A percentile compares a stretch with the other conserved stretches of the same genome.
These are phyloP conservation scores for Suillus decipiens DNA, from an alignment of 768 basidiomycete genomes.

Conservation along the genomic window DNA sequence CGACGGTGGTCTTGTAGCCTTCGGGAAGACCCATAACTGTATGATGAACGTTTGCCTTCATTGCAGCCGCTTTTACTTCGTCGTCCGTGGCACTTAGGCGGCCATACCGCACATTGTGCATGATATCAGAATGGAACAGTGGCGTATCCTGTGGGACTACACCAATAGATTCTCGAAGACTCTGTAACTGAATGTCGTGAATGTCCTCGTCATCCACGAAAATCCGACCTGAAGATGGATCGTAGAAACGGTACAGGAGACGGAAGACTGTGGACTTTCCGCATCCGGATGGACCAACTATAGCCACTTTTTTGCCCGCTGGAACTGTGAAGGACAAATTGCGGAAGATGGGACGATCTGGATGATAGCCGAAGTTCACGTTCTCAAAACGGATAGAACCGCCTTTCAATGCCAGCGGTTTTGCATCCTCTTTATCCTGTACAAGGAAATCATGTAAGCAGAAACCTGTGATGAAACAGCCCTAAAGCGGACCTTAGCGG, in stretches of 20 bases:
- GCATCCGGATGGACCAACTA: slow-evolving; percentile 96
- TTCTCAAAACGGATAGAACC: slow-evolving; percentile 93
- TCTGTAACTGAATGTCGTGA: slow-evolving; percentile 65
- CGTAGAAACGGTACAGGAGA: slow-evolving; percentile 92
- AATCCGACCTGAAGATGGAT: slow-evolving; percentile 80
- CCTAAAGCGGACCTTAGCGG: slow-evolving; percentile 51
- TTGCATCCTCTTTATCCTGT: slow-evolving; percentile 71
- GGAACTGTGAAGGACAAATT: slow-evolving; percentile 89
- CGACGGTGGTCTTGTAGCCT: slow-evolving; percentile 87
- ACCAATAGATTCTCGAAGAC: slow-evolving; percentile 75
- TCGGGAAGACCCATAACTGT: slow-evolving; percentile 82
- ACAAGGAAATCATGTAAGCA: not conserved
- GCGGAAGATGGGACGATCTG: slow-evolving; percentile 89
- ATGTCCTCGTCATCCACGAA: slow-evolving; percentile 88
- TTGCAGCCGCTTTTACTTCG: slow-evolving; percentile 82
- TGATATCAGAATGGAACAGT: slow-evolving; percentile 91
- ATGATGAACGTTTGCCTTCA: slow-evolving; percentile 84
- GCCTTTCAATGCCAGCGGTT: slow-evolving; percentile 68
- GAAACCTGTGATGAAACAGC: not conserved
- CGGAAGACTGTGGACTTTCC: slow-evolving; percentile 98
- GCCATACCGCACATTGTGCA: slow-evolving; percentile 96
- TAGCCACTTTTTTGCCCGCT: slow-evolving; percentile 94
- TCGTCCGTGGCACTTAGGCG: slow-evolving; percentile 84
- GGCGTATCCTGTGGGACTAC: slow-evolving; percentile 99
- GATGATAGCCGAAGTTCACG: slow-evolving; percentile 88